Conservation (phyloP, 1,284 basidiomycete genomes). For the Apiotrichum laibachii region DNA sequence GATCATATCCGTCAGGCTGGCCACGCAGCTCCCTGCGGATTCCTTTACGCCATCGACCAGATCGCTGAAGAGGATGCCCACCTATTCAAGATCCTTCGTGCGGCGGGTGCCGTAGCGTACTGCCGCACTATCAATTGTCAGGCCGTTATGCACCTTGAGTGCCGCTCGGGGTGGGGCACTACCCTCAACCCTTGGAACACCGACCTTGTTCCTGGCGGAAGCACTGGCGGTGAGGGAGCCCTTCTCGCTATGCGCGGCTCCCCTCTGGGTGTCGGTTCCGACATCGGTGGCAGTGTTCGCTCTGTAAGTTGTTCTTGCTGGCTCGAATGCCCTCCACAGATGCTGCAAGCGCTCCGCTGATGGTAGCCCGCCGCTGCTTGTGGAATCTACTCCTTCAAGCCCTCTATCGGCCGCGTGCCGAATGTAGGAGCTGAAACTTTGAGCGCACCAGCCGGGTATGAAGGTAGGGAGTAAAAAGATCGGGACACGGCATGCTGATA, state of each 20-base stretch:
- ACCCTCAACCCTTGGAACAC: slow-evolving; percentile 51
- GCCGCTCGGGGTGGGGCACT: slow-evolving; percentile 34
- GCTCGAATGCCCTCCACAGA: background rate
- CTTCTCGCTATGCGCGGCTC: slow-evolving; percentile 54
- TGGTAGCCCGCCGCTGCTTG: slow-evolving; percentile 30
- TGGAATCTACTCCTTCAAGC: slow-evolving; percentile 48
- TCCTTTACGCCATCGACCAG: slow-evolving; percentile 19
- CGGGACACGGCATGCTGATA: no score
- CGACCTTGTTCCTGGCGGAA: slow-evolving; percentile 45
- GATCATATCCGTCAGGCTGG: slow-evolving; percentile 49
- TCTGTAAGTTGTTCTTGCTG: slow-evolving; percentile 5
- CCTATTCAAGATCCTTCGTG: slow-evolving; percentile 24
- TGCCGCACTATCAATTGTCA: slow-evolving; percentile 25
- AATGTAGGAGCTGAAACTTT: slow-evolving; percentile 33
- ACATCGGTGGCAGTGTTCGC: slow-evolving; percentile 67
- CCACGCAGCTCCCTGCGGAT: slow-evolving; percentile 33
- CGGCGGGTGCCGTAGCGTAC: slow-evolving; percentile 30
- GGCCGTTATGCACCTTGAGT: slow-evolving; percentile 35
- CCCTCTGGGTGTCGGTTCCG: slow-evolving; percentile 64
- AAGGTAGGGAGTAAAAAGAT: no score
- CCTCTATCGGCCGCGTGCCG: slow-evolving; percentile 40
- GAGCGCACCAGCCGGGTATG: slow-evolving; percentile 27
- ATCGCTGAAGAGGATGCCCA: slow-evolving; percentile 15
- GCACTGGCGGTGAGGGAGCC: slow-evolving; percentile 52
- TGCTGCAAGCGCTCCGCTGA: background rate